A percentile compares a stretch with the other conserved stretches of the same genome.
Conservation (phyloP, 2,329 filamentous ascomycete species). For the Clonostachys sp. region DNA sequence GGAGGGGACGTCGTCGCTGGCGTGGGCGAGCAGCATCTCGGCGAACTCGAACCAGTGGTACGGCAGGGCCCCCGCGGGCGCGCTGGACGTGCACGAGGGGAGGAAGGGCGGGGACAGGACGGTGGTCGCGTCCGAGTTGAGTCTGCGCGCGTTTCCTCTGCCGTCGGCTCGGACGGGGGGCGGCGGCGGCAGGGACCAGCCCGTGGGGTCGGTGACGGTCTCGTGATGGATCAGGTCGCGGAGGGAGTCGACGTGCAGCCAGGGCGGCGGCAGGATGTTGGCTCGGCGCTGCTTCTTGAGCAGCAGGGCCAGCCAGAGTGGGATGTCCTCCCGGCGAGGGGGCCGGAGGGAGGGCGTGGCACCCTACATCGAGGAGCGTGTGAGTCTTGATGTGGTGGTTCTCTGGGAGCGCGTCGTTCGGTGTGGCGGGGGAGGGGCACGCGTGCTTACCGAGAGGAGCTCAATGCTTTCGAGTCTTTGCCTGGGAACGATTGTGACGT, state of each 20-base stretch:
- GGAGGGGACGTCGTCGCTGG: constrained; percentile 73
- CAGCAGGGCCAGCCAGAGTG: constrained; percentile 91
- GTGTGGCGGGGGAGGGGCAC: constrained; percentile 1
- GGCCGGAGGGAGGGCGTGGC: constrained; percentile 72
- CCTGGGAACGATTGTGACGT: constrained; percentile 86
- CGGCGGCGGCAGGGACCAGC: constrained; percentile 74
- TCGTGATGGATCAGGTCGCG: constrained; percentile 76
- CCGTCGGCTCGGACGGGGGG: constrained; percentile 50
- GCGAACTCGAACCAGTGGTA: constrained; percentile 95
- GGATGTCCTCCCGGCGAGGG: constrained; percentile 73
- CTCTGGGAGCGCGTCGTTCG: background rate
- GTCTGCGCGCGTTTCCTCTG: constrained; percentile 32
- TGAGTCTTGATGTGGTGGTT: background rate
- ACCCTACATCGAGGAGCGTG: constrained; percentile 50
- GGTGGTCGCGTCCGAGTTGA: constrained; percentile 21
- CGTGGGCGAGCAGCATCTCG: constrained; percentile 81
- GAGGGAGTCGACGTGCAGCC: constrained; percentile 77
- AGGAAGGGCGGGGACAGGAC: constrained; percentile 71
- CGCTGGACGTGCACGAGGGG: constrained; percentile 65
- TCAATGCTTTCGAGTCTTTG: constrained; percentile 83
- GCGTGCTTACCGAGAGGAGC: constrained; percentile 71
- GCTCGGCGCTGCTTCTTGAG: constrained; percentile 91
- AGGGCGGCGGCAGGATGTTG: constrained; percentile 87
- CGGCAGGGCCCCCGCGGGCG: constrained; percentile 68
- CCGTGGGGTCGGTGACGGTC: constrained; percentile 62